These are phyloP conservation scores for Gynostemma pentaphyllum DNA, from an alignment of 306 rosid genomes.

Conservation along the genomic window DNA sequence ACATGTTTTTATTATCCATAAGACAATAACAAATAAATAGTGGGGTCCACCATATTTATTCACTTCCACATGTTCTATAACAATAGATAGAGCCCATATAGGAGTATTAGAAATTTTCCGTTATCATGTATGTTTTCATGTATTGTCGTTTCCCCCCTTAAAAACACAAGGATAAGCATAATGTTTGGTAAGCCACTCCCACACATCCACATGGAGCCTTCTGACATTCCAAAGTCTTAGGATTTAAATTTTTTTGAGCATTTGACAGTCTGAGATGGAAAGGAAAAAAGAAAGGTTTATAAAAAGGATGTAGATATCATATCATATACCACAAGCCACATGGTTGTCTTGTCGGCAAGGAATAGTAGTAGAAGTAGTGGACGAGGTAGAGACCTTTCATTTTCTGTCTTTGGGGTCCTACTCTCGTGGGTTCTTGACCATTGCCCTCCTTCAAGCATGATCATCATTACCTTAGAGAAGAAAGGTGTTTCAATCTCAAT, in stretches of 20 bases:
- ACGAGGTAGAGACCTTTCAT: background rate
- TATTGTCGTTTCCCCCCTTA: too few relatives aligned
- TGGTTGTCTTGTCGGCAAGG: constrained; percentile 3
- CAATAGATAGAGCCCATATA: too few relatives aligned
- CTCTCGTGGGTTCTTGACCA: background rate
- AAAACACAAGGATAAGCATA: too few relatives aligned
- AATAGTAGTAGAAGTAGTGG: background rate
- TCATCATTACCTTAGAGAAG: background rate
- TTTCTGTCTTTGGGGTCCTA: background rate
- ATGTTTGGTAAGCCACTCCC: background rate
- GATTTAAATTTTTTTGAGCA: too few relatives aligned
- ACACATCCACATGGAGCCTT: constrained; percentile 1
- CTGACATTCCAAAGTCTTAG: constrained; percentile 8
- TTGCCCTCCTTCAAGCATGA: background rate
- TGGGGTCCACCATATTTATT: too few relatives aligned
- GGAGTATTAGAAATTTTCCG: too few relatives aligned
- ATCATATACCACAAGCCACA: background rate
- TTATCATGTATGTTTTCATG: too few relatives aligned
- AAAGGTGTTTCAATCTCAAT: background rate
- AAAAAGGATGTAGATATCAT: background rate
- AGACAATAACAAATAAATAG: too few relatives aligned
- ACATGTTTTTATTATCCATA: too few relatives aligned
- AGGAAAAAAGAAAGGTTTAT: background rate
- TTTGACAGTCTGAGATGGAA: background rate
- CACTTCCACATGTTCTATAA: too few relatives aligned